Base-by-base conservation (phyloP, 2,329 filamentous ascomycete genomes). In the Fusarium setosum region DNA sequence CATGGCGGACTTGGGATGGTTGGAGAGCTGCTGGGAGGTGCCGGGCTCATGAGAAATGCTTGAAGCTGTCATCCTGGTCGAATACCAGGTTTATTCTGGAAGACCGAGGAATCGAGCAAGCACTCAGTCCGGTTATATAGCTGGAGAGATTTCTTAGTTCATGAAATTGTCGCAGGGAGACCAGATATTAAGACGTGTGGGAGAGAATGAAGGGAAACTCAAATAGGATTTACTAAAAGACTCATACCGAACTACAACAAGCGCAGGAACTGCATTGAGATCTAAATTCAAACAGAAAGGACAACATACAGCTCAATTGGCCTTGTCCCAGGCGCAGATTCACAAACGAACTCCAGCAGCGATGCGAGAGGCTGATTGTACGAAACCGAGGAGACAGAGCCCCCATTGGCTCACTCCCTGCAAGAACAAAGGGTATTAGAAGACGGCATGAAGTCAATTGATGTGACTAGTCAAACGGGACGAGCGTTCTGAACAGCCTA, bases 21-120 rank as follows among this genome's bases (percentile, higher is more conserved):
- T 53, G 21, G 61, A 54, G 34, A 65, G 48, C 10, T 65, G 63
- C 31, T 60, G 49, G 18, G 59, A 67, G 47, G 49, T 61, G 51
- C 63, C 47, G 24, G 37, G n/a, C 4, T 29, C 17, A 23, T 66
- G 56, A 11, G 63, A 67, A 5, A 67, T 41, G 4, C 53, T 61
- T 52, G 65, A 45, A 38, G 61, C 56, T 40, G 56, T 55, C 61
- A 64, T 64, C 9, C 31, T 51, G 34, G 56, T 48, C 15, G 47
- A 31, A 3, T 50, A 45, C 61, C 60, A 47, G 44, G 34, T 2
- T n/a, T 63, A 47, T 34, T 35, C 42, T 15, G 6, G 12, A 11
- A 17, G 34, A n/a, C 32, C 26, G 32, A 23, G 18, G 20, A 8
- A 17, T 21, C 26, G n/a, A 60, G 41, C 17, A 29, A 12, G 6